phyloP scores from a whole-genome alignment of 257 asterid species.

The Scutellaria baicalensis region DNA sequence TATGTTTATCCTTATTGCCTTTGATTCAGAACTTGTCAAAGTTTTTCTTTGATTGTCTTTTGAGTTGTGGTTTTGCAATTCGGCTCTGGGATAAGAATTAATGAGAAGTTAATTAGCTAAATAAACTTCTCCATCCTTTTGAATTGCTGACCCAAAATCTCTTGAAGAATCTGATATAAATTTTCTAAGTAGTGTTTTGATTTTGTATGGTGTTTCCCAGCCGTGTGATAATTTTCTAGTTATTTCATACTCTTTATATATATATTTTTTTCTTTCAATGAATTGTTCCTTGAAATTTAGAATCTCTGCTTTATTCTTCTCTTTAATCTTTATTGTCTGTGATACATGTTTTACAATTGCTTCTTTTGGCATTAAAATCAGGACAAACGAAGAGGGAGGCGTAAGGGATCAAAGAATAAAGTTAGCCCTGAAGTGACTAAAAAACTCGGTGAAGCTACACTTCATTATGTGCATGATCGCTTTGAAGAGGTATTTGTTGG shows the following conservation, averaged over 20 bases:
- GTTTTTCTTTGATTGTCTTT: not conserved
- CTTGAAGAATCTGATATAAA: not conserved
- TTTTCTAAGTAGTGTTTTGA: not conserved
- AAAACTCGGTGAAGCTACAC: conserved; percentile 84
- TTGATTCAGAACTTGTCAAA: not conserved
- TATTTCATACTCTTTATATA: not conserved
- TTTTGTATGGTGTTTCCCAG: not conserved
- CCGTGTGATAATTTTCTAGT: not conserved
- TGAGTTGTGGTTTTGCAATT: not conserved
- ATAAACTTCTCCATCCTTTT: not conserved
- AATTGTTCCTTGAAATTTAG: not conserved
- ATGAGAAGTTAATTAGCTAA: not conserved
- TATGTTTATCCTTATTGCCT: not conserved
- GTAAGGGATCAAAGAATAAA: conserved; percentile 62
- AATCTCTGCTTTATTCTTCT: not conserved
- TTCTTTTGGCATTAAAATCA: conserved; percentile 17
- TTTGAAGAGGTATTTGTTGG: conserved; percentile 54
- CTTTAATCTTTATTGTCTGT: not conserved
- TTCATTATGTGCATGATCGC: conserved; percentile 56
- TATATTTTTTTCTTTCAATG: not conserved
- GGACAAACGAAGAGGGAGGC: conserved; percentile 55
- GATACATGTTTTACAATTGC: not conserved
- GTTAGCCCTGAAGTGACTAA: conserved; percentile 48
- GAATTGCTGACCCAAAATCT: not conserved
- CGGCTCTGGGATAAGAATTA: not conserved